Evolutionary conservation across 192 early-diverging fungal genomes (phyloP), one percentile per base, ranked within the genome.

Genomic region (Chytriomyces sp.): DNA sequence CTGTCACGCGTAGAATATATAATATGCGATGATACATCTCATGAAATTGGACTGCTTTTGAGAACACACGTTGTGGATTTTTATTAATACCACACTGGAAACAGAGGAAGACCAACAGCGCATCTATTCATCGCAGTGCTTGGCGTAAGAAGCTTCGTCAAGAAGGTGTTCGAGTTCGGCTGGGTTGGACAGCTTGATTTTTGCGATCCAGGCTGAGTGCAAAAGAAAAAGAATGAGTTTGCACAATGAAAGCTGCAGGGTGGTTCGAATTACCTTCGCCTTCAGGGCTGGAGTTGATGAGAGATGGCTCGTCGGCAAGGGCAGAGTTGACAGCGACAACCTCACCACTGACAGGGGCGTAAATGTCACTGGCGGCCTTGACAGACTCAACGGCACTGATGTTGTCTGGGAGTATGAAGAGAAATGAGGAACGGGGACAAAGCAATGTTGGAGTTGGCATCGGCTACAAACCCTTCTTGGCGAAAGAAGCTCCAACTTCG

Each of bases 301-400:
- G 82, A 47, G 82, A 83, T n/a, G 94, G 93, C 64, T 93, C 87
- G 44, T 84, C 84, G 46, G 71, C 80, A 62, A 98, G 87, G 0
- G 47, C 70, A 10, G 77, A 66, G 83, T 98, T 98, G 79, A 90
- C 87, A 66, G 91, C 93, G 61, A 94, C 85, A 68, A 98, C 88
- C 67, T 91, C 87, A 67, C 97, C 97, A 64, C 87, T 82, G 35
- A 95, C 82, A 68, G 97, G 97, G 26, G 95, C 87, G 78, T 93
- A 95, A 50, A 98, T 91, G 72, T 98, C 97, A 72, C 88, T 90
- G 59, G 95, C 94, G 66, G 97, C 96, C 89, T 98, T 98, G 80
- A 98, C 97, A 48, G 91, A 93, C 83, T 98, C 97, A 61, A 98
- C 92, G 48, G 92, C 92, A 72, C 93, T 92, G n/a, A 95, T 85